Conservation (phyloP, 2,329 filamentous ascomycete genomes). For the Microsporum ferrugineum region DNA sequence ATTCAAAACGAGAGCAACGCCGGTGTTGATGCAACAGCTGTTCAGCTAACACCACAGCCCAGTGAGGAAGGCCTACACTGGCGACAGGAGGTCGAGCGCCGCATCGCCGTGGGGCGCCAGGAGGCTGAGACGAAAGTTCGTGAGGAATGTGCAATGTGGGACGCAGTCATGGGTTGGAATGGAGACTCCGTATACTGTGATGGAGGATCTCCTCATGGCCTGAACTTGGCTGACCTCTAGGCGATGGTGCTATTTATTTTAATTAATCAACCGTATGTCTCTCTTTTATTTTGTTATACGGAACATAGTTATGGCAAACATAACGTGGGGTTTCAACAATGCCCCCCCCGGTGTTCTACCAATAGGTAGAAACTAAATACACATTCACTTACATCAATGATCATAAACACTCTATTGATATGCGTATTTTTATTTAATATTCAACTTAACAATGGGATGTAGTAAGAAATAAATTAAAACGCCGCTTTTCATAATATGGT, state of each 20-base stretch:
- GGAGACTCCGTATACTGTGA: conserved; percentile 5
- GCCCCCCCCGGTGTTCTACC: too few relatives aligned
- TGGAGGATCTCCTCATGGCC: not conserved
- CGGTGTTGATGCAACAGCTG: not conserved
- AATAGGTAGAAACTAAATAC: too few relatives aligned
- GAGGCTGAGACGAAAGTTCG: conserved; percentile 14
- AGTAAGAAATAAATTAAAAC: not conserved
- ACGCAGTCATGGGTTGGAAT: conserved; percentile 14
- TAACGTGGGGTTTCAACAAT: too few relatives aligned
- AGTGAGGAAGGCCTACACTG: conserved; percentile 11
- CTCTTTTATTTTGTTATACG: too few relatives aligned
- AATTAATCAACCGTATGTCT: too few relatives aligned
- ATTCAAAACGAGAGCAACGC: conserved; percentile 6
- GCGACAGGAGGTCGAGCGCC: conserved; percentile 16
- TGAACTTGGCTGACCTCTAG: not conserved
- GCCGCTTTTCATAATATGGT: not conserved
- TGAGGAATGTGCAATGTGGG: conserved; percentile 19
- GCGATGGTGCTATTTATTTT: not conserved
- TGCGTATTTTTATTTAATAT: too few relatives aligned
- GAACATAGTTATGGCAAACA: too few relatives aligned
- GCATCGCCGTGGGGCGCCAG: conserved; percentile 11
- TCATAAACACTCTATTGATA: too few relatives aligned
- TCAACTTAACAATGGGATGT: not conserved
- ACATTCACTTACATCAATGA: too few relatives aligned
- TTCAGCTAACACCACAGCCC: not conserved